Evolutionary conservation across 2,329 filamentous ascomycete species (phyloP), one percentile per base, ranked within the genome.

Genomic region (Albophoma yamanashiensis): DNA sequence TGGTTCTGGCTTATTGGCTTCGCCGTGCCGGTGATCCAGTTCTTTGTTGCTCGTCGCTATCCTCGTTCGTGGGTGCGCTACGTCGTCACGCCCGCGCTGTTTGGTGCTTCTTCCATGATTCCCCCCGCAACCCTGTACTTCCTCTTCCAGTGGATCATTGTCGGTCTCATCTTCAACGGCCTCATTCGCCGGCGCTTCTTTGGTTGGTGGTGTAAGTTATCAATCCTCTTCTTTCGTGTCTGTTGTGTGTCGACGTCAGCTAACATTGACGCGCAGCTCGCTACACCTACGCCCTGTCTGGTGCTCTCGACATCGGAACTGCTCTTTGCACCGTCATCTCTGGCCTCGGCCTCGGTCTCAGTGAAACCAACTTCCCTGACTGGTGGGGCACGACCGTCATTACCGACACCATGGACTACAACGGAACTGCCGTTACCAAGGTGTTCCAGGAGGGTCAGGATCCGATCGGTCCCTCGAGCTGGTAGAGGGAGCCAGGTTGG

Each of bases 281-380:
- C 17, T 86, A 84, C 73, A 86, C 85, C 70, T 86, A 85, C 61
- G 75, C 84, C 58, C 73, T 83, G 0, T 84, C 82, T 12, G 83
- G 82, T 0, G 82, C 79, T 2, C 74, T 86, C 47, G 82, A 85
- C 58, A 79, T 81, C 47, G 83, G 82, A n/a, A 78, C 84, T 1
- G 81, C 80, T 0, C 67, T 86, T n/a, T 79, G 80, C 38, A 79
- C 85, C 55, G 68, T 85, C 42, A 75, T 85, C 50, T 79, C 82
- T 63, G 67, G 66, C n/a, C 69, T 83, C 27, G 73, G 75, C 42
- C 73, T 82, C 52, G 75, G 75, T 55, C 70, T 81, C 66, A 80
- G 78, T 50, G 70, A 71, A 59, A 73, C 75, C 6, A 59, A 68
- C 0, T 72, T 82, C 60, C 78, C 81, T 0, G 60, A 67, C 0